phyloP scores from a whole-genome alignment of 2,329 filamentous ascomycete genomes.

The Calonectria pseudoturangicola region DNA sequence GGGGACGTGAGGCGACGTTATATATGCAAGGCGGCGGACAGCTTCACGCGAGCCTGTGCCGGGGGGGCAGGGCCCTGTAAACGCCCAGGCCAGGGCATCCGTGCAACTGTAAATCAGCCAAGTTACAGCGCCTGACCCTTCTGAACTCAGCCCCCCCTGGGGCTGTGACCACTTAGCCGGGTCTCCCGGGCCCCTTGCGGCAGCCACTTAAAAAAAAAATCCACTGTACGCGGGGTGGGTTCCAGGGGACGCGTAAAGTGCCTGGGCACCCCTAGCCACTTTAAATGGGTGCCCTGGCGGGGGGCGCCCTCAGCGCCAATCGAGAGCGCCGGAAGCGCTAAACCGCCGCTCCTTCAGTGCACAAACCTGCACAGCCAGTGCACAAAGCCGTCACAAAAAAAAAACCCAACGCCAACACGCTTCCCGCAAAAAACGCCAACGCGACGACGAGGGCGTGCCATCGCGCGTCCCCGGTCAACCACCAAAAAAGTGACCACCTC shows the following conservation, averaged over 20 bases:
- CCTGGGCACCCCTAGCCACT: constrained; percentile 15
- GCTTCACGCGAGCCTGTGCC: not conserved
- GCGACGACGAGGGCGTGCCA: constrained; percentile 36
- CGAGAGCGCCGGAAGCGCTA: not conserved
- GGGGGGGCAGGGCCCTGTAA: not conserved
- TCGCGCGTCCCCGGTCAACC: constrained; percentile 34
- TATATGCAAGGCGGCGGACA: constrained; percentile 13
- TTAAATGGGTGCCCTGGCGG: constrained; percentile 20
- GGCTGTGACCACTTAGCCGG: constrained; percentile 1
- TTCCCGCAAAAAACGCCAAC: constrained; percentile 46
- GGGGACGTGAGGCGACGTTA: not conserved
- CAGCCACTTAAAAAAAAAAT: constrained; percentile 25
- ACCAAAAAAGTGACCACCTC: constrained; percentile 27
- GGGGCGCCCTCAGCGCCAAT: constrained; percentile 10
- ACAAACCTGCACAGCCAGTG: constrained; percentile 25
- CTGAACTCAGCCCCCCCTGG: constrained; percentile 6
- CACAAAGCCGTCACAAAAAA: constrained; percentile 27
- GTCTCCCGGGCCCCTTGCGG: constrained; percentile 15
- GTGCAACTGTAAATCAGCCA: constrained; percentile 5
- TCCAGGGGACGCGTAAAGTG: constrained; percentile 24
- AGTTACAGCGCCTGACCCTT: constrained; percentile 8
- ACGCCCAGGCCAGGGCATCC: constrained; percentile 1
- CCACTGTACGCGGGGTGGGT: constrained; percentile 27
- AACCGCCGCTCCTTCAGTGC: constrained; percentile 12
- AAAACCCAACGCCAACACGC: constrained; percentile 41